Evolutionary conservation across 2,329 filamentous ascomycete genomes (phyloP), one percentile per base, ranked within the genome.

Genomic region (Dothiorella sarmentorum): DNA sequence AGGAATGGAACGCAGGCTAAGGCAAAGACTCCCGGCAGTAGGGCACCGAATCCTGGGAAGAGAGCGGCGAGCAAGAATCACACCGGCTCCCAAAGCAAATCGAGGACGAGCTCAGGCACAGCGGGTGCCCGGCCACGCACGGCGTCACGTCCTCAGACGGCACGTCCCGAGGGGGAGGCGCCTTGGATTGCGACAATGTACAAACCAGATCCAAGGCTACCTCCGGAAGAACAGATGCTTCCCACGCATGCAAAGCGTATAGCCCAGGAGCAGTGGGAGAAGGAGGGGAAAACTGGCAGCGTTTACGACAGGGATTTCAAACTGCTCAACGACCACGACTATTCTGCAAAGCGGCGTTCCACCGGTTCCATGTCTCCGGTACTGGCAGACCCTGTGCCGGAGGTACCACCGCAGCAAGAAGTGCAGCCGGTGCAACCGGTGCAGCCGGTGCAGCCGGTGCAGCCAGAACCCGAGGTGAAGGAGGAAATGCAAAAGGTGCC

Each of bases 131-230:
- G 85, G 13, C 86, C 87, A 18, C 76, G 79, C 3, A 89, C 86
- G 1, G 80, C 85, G 60, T 67, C 70, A 66, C 72, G 68, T 72
- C 80, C 67, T 70, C 80, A 73, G 84, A 90, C 76, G 77, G 85
- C 61, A 69, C 84, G 86, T 40, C 92, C 92, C 0, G 94, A 97
- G 77, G 94, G 94, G 18, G 93, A 97, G 56, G 91, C 94, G 9
- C 94, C 94, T 53, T 99, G 94, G 94, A 84, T 97, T 75, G 84
- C 94, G 44, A 90, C 89, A 20, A 91, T 96, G 75, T 99, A 97
- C 74, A 96, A 95, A 69, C 94, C 94, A 0, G 94, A 99, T 70
- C 94, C 94, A 27, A 87, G 91, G 61, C 79, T 99, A 31, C 94
- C 94, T 5, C 94, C 91, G 0, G 94, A 99, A 62, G 90, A 99